phyloP scores from a whole-genome alignment of 208 protist species.

The Leishmania gerbilli region DNA sequence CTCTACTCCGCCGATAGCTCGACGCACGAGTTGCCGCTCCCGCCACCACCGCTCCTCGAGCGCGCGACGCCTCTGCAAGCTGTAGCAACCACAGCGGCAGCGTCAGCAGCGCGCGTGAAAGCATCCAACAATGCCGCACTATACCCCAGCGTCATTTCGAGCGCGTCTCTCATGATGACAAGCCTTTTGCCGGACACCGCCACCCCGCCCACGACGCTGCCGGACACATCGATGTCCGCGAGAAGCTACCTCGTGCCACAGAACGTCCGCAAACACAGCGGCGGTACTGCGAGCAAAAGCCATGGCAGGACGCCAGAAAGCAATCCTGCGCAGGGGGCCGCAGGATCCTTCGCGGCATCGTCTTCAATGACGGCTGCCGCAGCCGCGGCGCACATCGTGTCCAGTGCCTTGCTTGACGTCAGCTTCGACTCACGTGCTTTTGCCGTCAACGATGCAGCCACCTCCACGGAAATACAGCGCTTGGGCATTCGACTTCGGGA shows the following conservation, averaged over 20 bases:
- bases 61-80: background rate
- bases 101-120: background rate
- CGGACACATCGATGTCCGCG: background rate
- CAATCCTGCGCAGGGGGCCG: background rate
- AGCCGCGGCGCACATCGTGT: background rate
- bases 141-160: background rate
- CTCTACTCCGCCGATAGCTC: slow-evolving; percentile 30
- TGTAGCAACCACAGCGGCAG: no score
- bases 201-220: no score
- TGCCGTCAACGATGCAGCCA: background rate
- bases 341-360: no score
- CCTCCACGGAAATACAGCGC: slow-evolving; percentile 24
- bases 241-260: background rate
- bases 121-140: no score
- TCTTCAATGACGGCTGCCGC: background rate
- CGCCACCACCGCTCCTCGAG: background rate
- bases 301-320: background rate
- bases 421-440: slow-evolving; percentile 33
- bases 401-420: slow-evolving; percentile 22
- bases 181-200: background rate
- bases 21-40: slow-evolving; percentile 9
- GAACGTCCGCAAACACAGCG: background rate
- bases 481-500: slow-evolving; percentile 22
- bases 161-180: background rate
- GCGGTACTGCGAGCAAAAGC: background rate